Evolutionary conservation across 352 stramenopile genomes (phyloP), one percentile per base, ranked within the genome.

Genomic region (Globisporangium cederbergense): DNA sequence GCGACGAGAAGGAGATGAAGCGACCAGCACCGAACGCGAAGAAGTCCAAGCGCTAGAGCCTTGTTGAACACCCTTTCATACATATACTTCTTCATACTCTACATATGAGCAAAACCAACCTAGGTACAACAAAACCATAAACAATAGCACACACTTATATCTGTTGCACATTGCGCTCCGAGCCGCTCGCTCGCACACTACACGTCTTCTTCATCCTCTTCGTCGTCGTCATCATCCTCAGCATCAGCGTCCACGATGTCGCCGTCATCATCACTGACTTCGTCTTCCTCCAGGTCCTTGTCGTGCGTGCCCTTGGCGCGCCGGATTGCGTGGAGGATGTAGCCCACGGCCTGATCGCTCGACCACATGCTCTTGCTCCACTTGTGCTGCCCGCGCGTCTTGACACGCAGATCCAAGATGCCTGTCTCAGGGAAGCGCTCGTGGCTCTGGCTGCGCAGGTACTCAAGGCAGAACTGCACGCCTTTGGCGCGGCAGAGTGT

Each of bases 341-440:
- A 32, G 7, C 11, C 5, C 38, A 61, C 50, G 3, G 2, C 36
- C 10, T 4, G 7, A 3, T 61, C 53, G 7, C 62, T 64, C 25
- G 72, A 74, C 72, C 72, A 78, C 72, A 78, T 78, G 59, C 66
- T 76, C 16, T 47, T 38, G 43, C 72, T 78, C 54, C 66, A 61
- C 16, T 57, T 46, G 50, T 78, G 61, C 22, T 64, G 32, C 32
- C 43, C 40, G 14, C 59, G 58, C 14, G 60, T 56, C 9, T 56
- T 60, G 5, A 18, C 5, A 0, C 42, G 20, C 25, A 45, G 43
- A 2, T 38, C 28, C 9, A 58, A n/a, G n/a, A 36, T 57, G 3
- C 52, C 46, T 32, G 42, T 32, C 13, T 65, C 46, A 4, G 72
- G 72, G 58, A 70, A 73, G n/a, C 72, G 59, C 64, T 66, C 57